These are phyloP conservation scores for Starmera dryadoides DNA, from an alignment of 805 yeast genomes.

Conservation along the genomic window DNA sequence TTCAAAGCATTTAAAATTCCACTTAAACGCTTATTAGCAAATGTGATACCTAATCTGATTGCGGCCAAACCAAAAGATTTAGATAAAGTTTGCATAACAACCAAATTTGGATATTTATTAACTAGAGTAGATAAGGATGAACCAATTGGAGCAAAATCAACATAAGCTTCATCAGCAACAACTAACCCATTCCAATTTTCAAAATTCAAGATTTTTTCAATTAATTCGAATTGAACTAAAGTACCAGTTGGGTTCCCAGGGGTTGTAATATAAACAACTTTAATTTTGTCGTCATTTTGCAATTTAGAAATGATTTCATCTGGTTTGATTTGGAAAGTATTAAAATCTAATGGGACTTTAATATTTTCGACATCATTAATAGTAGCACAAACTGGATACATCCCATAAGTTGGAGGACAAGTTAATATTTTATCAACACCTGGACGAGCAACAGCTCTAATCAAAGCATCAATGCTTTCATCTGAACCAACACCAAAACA, in stretches of 20 bases:
- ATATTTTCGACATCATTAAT: conserved; percentile 82
- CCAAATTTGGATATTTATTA: conserved; percentile 72
- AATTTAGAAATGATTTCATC: conserved; percentile 47
- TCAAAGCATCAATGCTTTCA: conserved; percentile 84
- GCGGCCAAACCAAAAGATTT: conserved; percentile 97
- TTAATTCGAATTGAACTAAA: conserved; percentile 39
- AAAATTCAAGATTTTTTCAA: conserved; percentile 38
- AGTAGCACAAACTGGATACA: conserved; percentile 88
- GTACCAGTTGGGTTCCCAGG: conserved; percentile 97
- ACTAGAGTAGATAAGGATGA: conserved; percentile 74
- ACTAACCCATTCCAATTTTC: conserved; percentile 66
- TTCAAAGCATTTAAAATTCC: conserved; percentile 78
- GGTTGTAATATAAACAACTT: conserved; percentile 77
- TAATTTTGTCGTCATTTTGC: conserved; percentile 51
- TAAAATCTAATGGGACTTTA: conserved; percentile 64
- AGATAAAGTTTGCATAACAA: conserved; percentile 86
- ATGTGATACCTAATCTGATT: conserved; percentile 81
- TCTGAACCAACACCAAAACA: conserved; percentile 97
- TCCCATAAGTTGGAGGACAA: conserved; percentile 96
- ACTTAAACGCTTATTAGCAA: conserved; percentile 52
- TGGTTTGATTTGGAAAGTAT: conserved; percentile 56
- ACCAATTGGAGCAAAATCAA: conserved; percentile 70
- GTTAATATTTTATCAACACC: conserved; percentile 73
- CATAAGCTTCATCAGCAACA: conserved; percentile 91
- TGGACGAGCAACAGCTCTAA: conserved; percentile 80